Conservation (phyloP, 192 early-diverging fungal genomes). For the Chytriomyces confervae region DNA sequence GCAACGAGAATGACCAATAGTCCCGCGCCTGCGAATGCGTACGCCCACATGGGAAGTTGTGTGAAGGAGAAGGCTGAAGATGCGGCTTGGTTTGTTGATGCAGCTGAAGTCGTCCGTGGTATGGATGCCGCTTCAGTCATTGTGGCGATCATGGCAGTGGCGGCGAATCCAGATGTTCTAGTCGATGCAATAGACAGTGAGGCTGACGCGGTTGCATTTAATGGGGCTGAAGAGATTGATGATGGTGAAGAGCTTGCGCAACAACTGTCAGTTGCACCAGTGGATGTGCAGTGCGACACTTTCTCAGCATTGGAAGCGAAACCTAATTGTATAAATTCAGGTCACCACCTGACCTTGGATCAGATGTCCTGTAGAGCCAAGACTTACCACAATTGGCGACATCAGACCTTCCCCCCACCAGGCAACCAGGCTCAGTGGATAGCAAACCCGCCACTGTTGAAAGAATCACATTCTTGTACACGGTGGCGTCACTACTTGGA, state of each 20-base stretch:
- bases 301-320: not conserved
- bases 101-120: not conserved
- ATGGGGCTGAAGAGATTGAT: not conserved
- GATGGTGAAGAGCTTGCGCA: not conserved
- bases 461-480: not conserved
- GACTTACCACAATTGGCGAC: conserved; percentile 11
- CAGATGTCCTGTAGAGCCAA: not conserved
- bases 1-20: not conserved
- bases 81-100: not conserved
- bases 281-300: not conserved
- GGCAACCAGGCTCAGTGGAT: not conserved
- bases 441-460: not conserved
- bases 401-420: not conserved
- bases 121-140: not conserved
- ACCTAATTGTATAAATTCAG: not conserved
- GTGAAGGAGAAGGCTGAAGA: not conserved
- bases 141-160: not conserved
- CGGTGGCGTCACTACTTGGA: not conserved
- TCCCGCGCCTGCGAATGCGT: not conserved
- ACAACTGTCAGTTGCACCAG: not conserved
- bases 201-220: not conserved
- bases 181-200: not conserved
- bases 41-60: not conserved
- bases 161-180: not conserved
- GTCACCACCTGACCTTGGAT: not conserved